Base-by-base conservation (phyloP, 164 flowering plant species). In the Annona cherimola region DNA sequence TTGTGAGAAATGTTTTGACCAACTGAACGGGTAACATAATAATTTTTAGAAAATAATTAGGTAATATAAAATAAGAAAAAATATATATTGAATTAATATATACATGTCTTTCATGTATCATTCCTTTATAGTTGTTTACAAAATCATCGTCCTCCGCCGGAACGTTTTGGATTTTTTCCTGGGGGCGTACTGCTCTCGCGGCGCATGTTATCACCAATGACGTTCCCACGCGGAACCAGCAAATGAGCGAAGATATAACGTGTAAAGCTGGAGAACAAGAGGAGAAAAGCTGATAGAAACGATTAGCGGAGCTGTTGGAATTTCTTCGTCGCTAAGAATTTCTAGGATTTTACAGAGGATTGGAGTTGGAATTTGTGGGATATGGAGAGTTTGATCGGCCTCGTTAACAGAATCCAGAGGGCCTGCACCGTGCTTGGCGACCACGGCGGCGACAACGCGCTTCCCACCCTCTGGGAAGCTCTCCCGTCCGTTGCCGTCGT, bases 401-500 rank as follows among this genome's bases (percentile, higher is more conserved):
- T 86, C 19, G 92, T 86, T n/a, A 88, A 86, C 72, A 72, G 87
- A 39, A 83, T 88, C 18, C 92, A 88, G 82, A 75, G 88, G 67
- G 90, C 89, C 5, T 88, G 92, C 69, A 86, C 92, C 3, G 83
- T 83, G 11, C 92, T 88, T 71, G 90, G 90, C 4, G 92, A 88
- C 60, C 9, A 95, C 50, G 93, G 90, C 54, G 90, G 82, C 19
- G 87, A 84, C 61, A 62, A 68, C 77, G 71, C 90, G 8, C 82
- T 89, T 70, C 85, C 93, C 26, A 88, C 98, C 66, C 95, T 93
- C 4, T 89, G 96, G 96, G 98, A 91, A 71, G 86, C 94, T 70
- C 94, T 93, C 42, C 98, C 98, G 50, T 81, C 96, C 26, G 93
- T 93, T 9, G 96, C 96, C 71, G 98, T 93, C 61, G 98, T 93